phyloP scores from a whole-genome alignment of 768 basidiomycete genomes.

The Tubosaeta sp. region DNA sequence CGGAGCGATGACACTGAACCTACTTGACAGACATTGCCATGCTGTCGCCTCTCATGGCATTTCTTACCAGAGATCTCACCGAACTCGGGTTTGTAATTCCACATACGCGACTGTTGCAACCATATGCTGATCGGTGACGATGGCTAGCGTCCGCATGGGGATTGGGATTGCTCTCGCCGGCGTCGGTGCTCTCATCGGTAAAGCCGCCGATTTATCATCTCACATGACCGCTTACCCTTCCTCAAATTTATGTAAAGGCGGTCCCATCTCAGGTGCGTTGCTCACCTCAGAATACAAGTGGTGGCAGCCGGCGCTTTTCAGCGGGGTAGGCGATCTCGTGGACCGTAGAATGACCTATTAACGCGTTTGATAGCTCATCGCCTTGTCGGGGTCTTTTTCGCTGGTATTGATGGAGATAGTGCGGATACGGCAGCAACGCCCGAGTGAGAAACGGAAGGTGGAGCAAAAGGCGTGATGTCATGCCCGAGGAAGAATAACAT shows the following conservation, averaged over 20 bases:
- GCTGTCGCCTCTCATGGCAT: conserved; percentile 40
- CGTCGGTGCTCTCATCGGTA: conserved; percentile 19
- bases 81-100: conserved; percentile 45
- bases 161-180: conserved; percentile 9
- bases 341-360: background rate
- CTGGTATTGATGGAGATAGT: background rate
- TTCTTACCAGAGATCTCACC: conserved; percentile 39
- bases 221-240: background rate
- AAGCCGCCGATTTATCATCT: conserved; percentile 4
- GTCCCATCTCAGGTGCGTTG: conserved; percentile 56
- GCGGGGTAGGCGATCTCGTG: conserved; percentile 32
- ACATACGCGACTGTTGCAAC: background rate
- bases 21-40: conserved; percentile 32
- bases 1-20: background rate
- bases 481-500: background rate
- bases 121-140: background rate
- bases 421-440: background rate
- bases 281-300: conserved; percentile 49
- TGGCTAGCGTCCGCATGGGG: conserved; percentile 27
- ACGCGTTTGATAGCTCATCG: conserved; percentile 1
- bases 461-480: background rate
- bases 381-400: background rate
- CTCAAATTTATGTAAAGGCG: conserved; percentile 30
- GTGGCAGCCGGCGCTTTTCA: conserved; percentile 52
- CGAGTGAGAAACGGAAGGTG: background rate